Evolutionary conservation across 225 moss, liverwort and hornwort species (phyloP).

Genomic region (Lunularia cruciata): DNA sequence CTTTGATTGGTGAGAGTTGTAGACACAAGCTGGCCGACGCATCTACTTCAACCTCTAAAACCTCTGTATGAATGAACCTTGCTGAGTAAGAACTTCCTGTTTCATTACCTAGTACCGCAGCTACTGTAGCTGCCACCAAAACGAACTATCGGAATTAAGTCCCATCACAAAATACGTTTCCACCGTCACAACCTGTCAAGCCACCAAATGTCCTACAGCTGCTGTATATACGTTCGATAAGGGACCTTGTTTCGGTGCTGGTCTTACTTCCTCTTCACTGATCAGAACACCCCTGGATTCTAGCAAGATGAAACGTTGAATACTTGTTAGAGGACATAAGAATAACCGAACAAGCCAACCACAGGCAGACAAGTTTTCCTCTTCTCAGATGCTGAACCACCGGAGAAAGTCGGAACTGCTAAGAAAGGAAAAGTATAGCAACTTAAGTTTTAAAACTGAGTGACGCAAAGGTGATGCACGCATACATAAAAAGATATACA

Average conservation of each 20-base stretch:
- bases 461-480: too few species aligned
- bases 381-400: too few species aligned
- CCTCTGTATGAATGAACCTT: neutral
- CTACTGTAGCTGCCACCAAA: constrained; percentile 32
- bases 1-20: neutral
- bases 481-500: neutral
- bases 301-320: too few species aligned
- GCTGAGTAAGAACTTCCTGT: neutral
- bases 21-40: neutral
- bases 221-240: neutral
- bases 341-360: too few species aligned
- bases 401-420: too few species aligned
- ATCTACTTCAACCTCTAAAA: neutral
- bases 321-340: too few species aligned
- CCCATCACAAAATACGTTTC: constrained; percentile 27
- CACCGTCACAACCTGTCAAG: neutral
- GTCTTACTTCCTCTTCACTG: neutral
- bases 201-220: neutral
- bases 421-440: too few species aligned
- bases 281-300: neutral
- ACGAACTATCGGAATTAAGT: constrained; percentile 4
- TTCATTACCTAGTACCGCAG: constrained; percentile 22
- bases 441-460: too few species aligned
- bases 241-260: neutral
- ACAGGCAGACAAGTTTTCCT: too few species aligned